phyloP scores from a whole-genome alignment of 1,284 basidiomycete species.

The Volvariella volvacea region DNA sequence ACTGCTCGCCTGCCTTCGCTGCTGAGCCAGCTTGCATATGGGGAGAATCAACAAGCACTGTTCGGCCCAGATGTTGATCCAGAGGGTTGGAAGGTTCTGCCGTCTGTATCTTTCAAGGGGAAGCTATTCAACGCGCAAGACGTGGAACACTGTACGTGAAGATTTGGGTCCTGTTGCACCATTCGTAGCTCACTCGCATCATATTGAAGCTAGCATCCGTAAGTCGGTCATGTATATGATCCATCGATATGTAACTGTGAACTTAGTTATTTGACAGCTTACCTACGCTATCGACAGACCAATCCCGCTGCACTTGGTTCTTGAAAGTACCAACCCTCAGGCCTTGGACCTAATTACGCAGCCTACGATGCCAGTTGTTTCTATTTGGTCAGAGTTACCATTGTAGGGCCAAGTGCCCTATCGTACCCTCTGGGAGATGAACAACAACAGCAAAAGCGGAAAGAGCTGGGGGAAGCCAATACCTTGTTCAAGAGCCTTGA shows the following conservation, averaged over 20 bases:
- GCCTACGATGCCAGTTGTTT: neutral
- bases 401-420: neutral
- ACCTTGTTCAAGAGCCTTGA: no score
- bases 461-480: no score
- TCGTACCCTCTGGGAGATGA: neutral
- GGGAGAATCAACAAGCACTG: constrained; percentile 27
- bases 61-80: constrained; percentile 40
- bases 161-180: no score
- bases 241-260: neutral
- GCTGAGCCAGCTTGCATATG: constrained; percentile 39
- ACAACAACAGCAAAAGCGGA: neutral
- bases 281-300: neutral
- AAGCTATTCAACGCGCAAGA: constrained; percentile 22
- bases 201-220: no score
- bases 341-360: neutral
- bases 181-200: constrained; percentile 1
- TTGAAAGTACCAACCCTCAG: neutral
- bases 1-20: constrained; percentile 38
- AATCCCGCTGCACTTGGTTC: neutral
- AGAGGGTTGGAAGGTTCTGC: constrained; percentile 40
- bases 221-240: no score
- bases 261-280: neutral
- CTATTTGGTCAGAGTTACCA: neutral
- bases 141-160: neutral
- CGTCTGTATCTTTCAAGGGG: constrained; percentile 30